Conservation (phyloP, 2,329 filamentous ascomycete genomes). For the Botrytis byssoidea region DNA sequence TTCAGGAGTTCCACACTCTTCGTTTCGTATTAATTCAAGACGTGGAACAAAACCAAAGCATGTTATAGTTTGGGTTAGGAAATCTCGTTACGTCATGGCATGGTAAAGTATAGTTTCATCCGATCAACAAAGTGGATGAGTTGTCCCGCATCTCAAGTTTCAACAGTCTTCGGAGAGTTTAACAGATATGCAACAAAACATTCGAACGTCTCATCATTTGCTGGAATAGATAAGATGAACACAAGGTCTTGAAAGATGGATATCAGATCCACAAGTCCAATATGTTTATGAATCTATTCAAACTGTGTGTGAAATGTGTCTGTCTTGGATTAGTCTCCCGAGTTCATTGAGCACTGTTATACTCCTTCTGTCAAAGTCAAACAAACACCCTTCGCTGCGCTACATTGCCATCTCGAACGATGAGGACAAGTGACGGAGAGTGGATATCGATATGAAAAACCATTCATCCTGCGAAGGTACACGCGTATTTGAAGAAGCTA, state of each 20-base stretch:
- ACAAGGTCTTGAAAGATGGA: not conserved
- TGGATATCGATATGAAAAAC: not conserved
- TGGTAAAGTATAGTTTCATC: not conserved
- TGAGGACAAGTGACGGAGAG: not conserved
- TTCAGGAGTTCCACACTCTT: not conserved
- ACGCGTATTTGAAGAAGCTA: too few relatives aligned
- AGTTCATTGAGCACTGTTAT: not conserved
- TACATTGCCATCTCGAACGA: not conserved
- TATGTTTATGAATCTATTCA: not conserved
- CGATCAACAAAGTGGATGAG: not conserved
- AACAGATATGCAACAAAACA: not conserved
- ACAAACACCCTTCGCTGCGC: accelerated
- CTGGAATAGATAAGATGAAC: not conserved
- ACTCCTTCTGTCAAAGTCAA: too few relatives aligned
- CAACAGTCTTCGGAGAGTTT: not conserved
- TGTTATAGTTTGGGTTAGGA: not conserved
- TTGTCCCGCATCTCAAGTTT: not conserved
- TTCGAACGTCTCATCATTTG: not conserved
- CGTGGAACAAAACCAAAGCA: not conserved
- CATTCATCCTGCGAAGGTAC: not conserved
- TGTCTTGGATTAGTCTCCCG: not conserved
- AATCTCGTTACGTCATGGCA: not conserved
- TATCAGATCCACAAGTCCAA: not conserved
- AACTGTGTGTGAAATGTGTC: not conserved
- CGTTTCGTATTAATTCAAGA: slow-evolving; percentile 2